Percentiles rank a stretch among this genome's conserved stretches.
Evolutionary conservation across 2,329 filamentous ascomycete species (phyloP).

Genomic region (Penicillium olsonii): DNA sequence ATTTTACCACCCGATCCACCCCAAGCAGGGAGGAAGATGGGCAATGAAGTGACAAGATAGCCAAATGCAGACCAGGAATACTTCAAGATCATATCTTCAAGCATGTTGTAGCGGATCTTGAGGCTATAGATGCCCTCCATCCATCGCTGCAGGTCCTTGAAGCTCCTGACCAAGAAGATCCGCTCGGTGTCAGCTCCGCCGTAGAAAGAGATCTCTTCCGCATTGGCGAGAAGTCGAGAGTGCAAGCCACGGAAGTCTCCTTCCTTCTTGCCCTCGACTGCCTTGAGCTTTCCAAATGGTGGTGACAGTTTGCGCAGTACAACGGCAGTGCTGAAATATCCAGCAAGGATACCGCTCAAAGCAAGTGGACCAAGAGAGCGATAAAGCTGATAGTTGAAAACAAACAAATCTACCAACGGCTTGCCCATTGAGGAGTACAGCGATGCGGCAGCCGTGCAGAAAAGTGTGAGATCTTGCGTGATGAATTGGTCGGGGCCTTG

Average conservation of each 20-base stretch:
- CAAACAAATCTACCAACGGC: constrained; percentile 91
- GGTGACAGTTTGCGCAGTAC: constrained; percentile 85
- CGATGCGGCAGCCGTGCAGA: constrained; percentile 88
- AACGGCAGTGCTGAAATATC: constrained; percentile 92
- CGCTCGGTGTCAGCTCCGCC: constrained; percentile 94
- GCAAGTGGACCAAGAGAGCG: constrained; percentile 86
- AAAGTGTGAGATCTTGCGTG: constrained; percentile 92
- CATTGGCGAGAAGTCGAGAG: constrained; percentile 89
- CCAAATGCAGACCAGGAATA: constrained; percentile 99
- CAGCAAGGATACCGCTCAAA: constrained; percentile 79
- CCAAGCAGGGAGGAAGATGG: constrained; percentile 93
- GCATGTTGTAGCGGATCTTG: constrained; percentile 97
- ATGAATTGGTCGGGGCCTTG: constrained; percentile 96
- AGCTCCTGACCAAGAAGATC: constrained; percentile 85
- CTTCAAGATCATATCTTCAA: constrained; percentile 97
- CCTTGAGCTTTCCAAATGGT: constrained; percentile 94
- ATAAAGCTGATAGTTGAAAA: constrained; percentile 98
- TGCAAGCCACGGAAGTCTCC: constrained; percentile 93
- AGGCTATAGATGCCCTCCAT: constrained; percentile 99
- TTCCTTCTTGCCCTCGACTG: constrained; percentile 91
- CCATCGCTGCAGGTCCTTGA: constrained; percentile 89
- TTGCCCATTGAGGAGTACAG: constrained; percentile 97
- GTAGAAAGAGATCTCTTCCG: constrained; percentile 97
- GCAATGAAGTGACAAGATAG: constrained; percentile 88
- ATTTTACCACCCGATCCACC: constrained; percentile 75